phyloP scores from a whole-genome alignment of 2,329 filamentous ascomycete species.

The Leptographium wingfieldii region DNA sequence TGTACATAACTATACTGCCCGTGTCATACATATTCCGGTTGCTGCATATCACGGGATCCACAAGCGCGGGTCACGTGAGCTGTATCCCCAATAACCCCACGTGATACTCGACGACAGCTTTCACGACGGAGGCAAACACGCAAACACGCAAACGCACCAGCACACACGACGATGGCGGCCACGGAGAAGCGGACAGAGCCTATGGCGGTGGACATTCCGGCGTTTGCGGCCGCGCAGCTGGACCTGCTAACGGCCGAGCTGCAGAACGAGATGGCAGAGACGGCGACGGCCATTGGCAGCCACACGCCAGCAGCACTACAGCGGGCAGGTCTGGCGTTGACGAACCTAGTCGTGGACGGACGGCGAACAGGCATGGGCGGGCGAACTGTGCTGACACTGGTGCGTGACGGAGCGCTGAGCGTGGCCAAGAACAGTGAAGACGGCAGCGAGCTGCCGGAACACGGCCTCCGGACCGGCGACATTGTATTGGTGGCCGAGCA shows the following conservation, averaged over 20 bases:
- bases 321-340: conserved; percentile 65
- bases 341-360: conserved; percentile 60
- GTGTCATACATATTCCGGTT: too few relatives aligned
- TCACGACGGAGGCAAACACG: not conserved
- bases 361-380: conserved; percentile 84
- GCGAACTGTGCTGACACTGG: conserved; percentile 76
- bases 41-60: too few relatives aligned
- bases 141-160: not conserved
- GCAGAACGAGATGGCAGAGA: conserved; percentile 58
- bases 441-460: conserved; percentile 46
- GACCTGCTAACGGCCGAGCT: conserved; percentile 59
- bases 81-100: too few relatives aligned
- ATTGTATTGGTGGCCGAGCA: conserved; percentile 68
- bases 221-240: conserved; percentile 61
- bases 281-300: conserved; percentile 50
- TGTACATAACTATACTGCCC: too few relatives aligned
- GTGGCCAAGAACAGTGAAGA: not conserved
- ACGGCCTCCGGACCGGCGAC: conserved; percentile 65
- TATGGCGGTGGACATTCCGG: conserved; percentile 43
- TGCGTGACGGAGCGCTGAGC: conserved; percentile 43
- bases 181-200: not conserved
- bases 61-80: too few relatives aligned
- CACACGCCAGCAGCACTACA: conserved; percentile 58
- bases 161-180: not conserved
- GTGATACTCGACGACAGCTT: too few relatives aligned